These are phyloP conservation scores for Zangia roseola DNA, from an alignment of 768 basidiomycete species.

Conservation along the genomic window DNA sequence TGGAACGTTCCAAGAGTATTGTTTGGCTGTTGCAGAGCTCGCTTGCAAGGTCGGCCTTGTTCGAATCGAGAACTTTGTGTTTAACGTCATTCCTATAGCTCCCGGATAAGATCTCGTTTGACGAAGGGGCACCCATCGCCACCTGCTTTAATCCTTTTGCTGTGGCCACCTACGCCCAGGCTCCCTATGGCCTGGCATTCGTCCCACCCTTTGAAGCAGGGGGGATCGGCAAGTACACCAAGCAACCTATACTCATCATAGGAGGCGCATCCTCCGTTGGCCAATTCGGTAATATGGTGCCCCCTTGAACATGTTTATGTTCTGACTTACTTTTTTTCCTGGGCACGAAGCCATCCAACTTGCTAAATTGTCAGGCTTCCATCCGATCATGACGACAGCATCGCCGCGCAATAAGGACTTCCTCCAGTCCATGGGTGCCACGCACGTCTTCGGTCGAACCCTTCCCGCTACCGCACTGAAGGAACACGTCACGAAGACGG, in stretches of 20 bases:
- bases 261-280: slow-evolving; percentile 40
- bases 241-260: slow-evolving; percentile 32
- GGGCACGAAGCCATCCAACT: slow-evolving; percentile 29
- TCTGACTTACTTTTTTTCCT: too few relatives aligned
- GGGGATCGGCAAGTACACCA: slow-evolving; percentile 31
- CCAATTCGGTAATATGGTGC: slow-evolving; percentile 32
- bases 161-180: slow-evolving; percentile 31
- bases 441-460: slow-evolving; percentile 33
- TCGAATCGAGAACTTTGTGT: background rate
- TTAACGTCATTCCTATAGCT: slow-evolving; percentile 18
- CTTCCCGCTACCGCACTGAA: slow-evolving; percentile 14
- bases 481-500: background rate
- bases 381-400: slow-evolving; percentile 37
- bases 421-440: slow-evolving; percentile 36
- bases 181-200: slow-evolving; percentile 25
- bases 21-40: slow-evolving; percentile 19
- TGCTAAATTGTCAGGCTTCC: slow-evolving; percentile 33
- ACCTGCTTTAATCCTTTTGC: slow-evolving; percentile 33
- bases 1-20: slow-evolving; percentile 24
- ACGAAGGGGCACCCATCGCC: slow-evolving; percentile 37
- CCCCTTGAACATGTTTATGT: too few relatives aligned
- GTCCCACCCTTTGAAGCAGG: slow-evolving; percentile 26
- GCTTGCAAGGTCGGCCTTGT: slow-evolving; percentile 14
- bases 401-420: slow-evolving; percentile 30
- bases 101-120: slow-evolving; percentile 33